A percentile compares a stretch with the other conserved stretches of the same genome.
Evolutionary conservation across 768 basidiomycete species (phyloP).

Genomic region (Paxillus ammoniavirescens): DNA sequence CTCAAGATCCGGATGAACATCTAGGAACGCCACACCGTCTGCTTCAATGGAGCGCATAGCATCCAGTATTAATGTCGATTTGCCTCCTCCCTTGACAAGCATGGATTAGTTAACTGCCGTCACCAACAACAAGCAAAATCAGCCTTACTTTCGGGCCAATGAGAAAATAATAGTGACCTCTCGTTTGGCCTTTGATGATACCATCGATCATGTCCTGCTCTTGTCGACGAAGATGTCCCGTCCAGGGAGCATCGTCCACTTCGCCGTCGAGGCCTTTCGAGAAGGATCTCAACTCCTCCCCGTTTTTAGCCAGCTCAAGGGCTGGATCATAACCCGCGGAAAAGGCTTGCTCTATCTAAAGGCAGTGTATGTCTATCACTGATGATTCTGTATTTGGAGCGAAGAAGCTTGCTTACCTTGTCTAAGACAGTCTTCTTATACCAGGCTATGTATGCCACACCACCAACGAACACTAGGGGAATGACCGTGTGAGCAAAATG

Average conservation of each 20-base stretch:
- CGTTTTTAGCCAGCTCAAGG: slow-evolving; percentile 62
- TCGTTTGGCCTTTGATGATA: slow-evolving; percentile 68
- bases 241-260: slow-evolving; percentile 44
- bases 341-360: slow-evolving; percentile 77
- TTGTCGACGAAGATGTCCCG: slow-evolving; percentile 62
- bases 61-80: slow-evolving; percentile 82
- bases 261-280: slow-evolving; percentile 32
- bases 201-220: slow-evolving; percentile 77
- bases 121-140: slow-evolving; percentile 2
- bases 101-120: slow-evolving; percentile 10
- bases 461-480: slow-evolving; percentile 60
- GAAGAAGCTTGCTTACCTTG: slow-evolving; percentile 50
- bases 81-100: slow-evolving; percentile 62
- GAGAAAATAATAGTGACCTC: slow-evolving; percentile 73
- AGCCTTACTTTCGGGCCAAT: slow-evolving; percentile 69
- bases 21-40: slow-evolving; percentile 70
- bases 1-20: slow-evolving; percentile 84
- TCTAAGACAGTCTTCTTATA: slow-evolving; percentile 81
- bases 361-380: slow-evolving; percentile 10
- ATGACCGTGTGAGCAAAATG: slow-evolving; percentile 4
- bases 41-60: slow-evolving; percentile 74
- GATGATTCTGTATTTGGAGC: slow-evolving; percentile 11
- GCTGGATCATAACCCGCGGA: slow-evolving; percentile 80
- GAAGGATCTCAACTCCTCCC: slow-evolving; percentile 28
- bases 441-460: slow-evolving; percentile 70